Base-by-base conservation (phyloP, 495 filamentous ascomycete species). In the Hypomontagnella submonticulosa region DNA sequence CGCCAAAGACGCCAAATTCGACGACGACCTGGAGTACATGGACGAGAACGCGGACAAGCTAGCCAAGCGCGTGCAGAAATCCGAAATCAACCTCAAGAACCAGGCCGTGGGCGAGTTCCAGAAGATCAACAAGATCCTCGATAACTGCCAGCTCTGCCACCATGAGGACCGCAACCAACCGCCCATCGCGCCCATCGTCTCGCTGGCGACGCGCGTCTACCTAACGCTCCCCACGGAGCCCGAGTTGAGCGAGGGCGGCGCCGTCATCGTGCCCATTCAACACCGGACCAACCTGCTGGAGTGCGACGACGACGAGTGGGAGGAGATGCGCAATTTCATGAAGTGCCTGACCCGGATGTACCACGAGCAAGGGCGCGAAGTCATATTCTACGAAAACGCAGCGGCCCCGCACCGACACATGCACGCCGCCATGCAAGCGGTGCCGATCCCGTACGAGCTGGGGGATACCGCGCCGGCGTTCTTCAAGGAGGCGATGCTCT, bases 291-390 rank as follows among this genome's bases (percentile, higher is more conserved):
- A 98, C 73, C 86, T 98, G 10, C 81, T 99, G 18, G 95, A 97
- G 76, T 98, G 96, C 72, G 96, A 98, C 72, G 96, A 98, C 72
- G 96, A 98, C 70, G 95, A 99, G 75, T 99, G 96, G 95, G 95
- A 99, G 69, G 95, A 99, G 73, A 91, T 99, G 37, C 89, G 93
- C 75, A 99, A 99, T 76, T 99, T 99, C 77, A 98, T 98, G 93
- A 99, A 99, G 79, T 90, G 86, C 71, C 84, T 99, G 30, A 97
- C 89, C 1, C 87, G 93, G 46, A 87, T 96, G 86, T 98, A 98
- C 75, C 90, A 93, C 77, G 88, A 92, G 23, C 92, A 95, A 71
- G 92, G 90, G 23, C 88, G 89, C 36, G 91, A 92, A 70, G 96
- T 98, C 2, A 80, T 99, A 49, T 99, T 99, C 80, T 98, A 98